Percentiles rank a stretch among this genome's conserved stretches.
Evolutionary conservation across 2,329 filamentous ascomycete species (phyloP).

Genomic region (Epichloe scottii): DNA sequence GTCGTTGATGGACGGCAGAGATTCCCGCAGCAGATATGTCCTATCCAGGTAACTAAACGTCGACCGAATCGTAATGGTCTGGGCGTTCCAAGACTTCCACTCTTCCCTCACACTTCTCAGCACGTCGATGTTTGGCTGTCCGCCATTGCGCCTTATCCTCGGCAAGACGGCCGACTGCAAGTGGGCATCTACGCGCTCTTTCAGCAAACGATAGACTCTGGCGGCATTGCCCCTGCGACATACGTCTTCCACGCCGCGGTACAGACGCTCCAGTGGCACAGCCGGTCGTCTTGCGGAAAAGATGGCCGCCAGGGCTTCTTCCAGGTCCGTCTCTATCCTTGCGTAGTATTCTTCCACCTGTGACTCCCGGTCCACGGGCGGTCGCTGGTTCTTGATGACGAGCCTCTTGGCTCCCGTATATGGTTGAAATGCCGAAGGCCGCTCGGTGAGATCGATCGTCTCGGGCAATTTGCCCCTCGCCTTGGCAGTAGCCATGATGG

Average conservation of each 20-base stretch:
- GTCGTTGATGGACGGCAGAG: conserved; percentile 62
- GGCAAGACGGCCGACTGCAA: conserved; percentile 49
- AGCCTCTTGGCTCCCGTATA: conserved; percentile 71
- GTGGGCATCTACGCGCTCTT: conserved; percentile 53
- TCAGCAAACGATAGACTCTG: conserved; percentile 54
- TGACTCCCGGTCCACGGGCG: conserved; percentile 38
- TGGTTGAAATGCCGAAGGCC: conserved; percentile 48
- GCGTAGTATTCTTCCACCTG: conserved; percentile 69
- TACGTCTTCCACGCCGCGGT: conserved; percentile 81
- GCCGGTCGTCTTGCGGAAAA: conserved; percentile 51
- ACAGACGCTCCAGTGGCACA: conserved; percentile 79
- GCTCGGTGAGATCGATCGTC: conserved; percentile 21
- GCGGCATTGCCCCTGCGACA: conserved; percentile 67
- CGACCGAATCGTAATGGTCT: conserved; percentile 62
- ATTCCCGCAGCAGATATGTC: conserved; percentile 67
- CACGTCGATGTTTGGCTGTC: conserved; percentile 46
- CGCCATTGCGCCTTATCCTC: conserved; percentile 36
- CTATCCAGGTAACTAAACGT: conserved; percentile 93
- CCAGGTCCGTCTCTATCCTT: conserved; percentile 61
- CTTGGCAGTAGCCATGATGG: conserved; percentile 22
- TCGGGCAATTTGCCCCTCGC: conserved; percentile 29
- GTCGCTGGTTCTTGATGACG: conserved; percentile 83
- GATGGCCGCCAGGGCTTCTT: conserved; percentile 58
- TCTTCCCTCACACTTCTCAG: conserved; percentile 41
- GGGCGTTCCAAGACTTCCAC: conserved; percentile 70